Evolutionary conservation across 345 rosid species (phyloP), one percentile per base, ranked within the genome.

Genomic region (Salix purpurea): DNA sequence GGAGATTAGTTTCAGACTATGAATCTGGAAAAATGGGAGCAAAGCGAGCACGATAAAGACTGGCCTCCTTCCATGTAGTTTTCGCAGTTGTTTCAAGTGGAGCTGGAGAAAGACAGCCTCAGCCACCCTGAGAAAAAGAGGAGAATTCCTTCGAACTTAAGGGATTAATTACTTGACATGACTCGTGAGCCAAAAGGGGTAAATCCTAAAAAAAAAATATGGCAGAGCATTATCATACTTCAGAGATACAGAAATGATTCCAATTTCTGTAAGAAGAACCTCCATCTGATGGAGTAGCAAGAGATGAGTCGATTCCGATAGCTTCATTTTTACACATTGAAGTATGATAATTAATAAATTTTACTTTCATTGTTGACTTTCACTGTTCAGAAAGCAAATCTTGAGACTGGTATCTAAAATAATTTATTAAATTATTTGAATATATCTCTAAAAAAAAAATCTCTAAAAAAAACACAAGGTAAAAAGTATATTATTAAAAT

Each of bases 71-170:
- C 89, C 87, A 58, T 70, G 96, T 88, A 84, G 85, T 83, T 92
- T 75, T 92, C 93, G 48, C 79, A 83, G 91, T 89, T 69, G 97
- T 89, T 94, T 86, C 83, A 76, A 89, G 98, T 91, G 97, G 97
- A 86, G 85, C n/a, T 19, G 81, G 92, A 91, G 81, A 84, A 65
- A 67, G 97, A 91, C 91, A 81, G 81, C 42, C 74, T 87, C 77
- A 69, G 75, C 34, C 74, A 61, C 79, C 72, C 18, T 9, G 34
- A 50, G 42, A 67, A 71, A 74, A 78, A 56, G 0, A 15, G 30
- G 2, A 7, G 23, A 60, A 42, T 84, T 80, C 56, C 90, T 78
- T 83, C 15, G 36, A 79, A 73, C 42, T 16, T 8, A 85, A 87
- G 90, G 75, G 67, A 87, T 76, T 16, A 48, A 16, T 50, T 50